Conservation (phyloP, 2,329 filamentous ascomycete genomes). For the Cordyceps cateniannulata region DNA sequence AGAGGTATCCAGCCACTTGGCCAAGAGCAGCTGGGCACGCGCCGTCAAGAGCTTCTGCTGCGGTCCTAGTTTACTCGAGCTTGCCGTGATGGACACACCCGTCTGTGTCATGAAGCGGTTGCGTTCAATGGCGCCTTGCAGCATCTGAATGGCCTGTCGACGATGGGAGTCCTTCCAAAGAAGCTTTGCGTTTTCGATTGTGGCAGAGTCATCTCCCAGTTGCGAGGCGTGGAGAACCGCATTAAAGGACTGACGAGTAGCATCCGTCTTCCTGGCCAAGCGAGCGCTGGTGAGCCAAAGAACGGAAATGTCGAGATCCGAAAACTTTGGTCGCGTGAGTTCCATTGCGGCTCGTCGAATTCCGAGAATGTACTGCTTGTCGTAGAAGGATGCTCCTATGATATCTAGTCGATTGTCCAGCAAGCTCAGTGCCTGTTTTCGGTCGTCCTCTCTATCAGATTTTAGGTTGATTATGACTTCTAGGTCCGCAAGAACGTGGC, state of each 20-base stretch:
- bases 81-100: conserved; percentile 18
- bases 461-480: conserved; percentile 61
- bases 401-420: conserved; percentile 77
- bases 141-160: conserved; percentile 86
- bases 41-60: conserved; percentile 59
- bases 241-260: conserved; percentile 83
- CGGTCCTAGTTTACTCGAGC: conserved; percentile 29
- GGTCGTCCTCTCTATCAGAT: conserved; percentile 34
- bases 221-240: conserved; percentile 83
- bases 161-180: conserved; percentile 92
- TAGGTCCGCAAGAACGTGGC: conserved; percentile 83
- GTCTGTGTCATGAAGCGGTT: conserved; percentile 62
- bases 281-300: conserved; percentile 82
- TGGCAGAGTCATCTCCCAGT: conserved; percentile 78
- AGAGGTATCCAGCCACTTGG: conserved; percentile 95
- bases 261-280: conserved; percentile 78
- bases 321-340: conserved; percentile 57
- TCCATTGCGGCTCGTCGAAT: conserved; percentile 85
- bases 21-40: conserved; percentile 78
- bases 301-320: conserved; percentile 67
- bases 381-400: conserved; percentile 78
- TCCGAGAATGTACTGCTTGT: conserved; percentile 90
- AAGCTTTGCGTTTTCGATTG: conserved; percentile 88
- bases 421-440: conserved; percentile 25
- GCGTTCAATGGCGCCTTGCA: conserved; percentile 77